Evolutionary conservation across 176 grass and related monocot species (phyloP), one percentile per base, ranked within the genome.

Genomic region (Phoenix roebelenii): DNA sequence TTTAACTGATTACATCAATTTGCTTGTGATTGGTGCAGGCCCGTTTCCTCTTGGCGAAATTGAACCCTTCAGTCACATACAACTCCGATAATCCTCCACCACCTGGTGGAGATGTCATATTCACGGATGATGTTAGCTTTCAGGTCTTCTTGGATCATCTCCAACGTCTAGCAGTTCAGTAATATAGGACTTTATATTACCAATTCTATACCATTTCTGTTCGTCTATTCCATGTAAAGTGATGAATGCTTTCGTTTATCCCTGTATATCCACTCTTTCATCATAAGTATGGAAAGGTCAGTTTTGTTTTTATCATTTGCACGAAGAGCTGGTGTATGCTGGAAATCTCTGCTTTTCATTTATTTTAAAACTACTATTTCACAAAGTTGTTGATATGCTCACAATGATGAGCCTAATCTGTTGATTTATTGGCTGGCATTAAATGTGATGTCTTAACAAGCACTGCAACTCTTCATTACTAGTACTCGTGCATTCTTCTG

Each of bases 131-230:
- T 23, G 91, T 87, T 55, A 96, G 91, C 75, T 90, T 96, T 18
- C 60, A 90, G 64, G 80, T 96, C 65, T 96, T 90, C 75, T 83
- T 87, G 77, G 91, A 96, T 74, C 91, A 90, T 84, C 91, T 96
- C 49, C 86, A 86, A 55, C 86, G 80, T 32, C 70, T 96, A 67
- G 77, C 78, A 3, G 91, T 96, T 57, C 75, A 96, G 54, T 85
- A 90, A 77, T 20, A 26, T 65, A 32, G 22, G 5, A 12, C 22
- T n/a, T 25, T 55, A n/a, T 15, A 20, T 5, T 29, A 56, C 16
- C 39, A 50, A 29, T 61, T 32, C n/a, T 50, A 18, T 50, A 28
- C 52, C 49, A 5, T 53, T 20, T 59, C 4, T 7, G 15, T n/a
- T 7, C 32, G 16, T 5, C 53, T 15, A 55, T 67, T 67, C 51